Evolutionary conservation across 2,329 filamentous ascomycete genomes (phyloP).

Genomic region (Bipolaris sorokiniana): DNA sequence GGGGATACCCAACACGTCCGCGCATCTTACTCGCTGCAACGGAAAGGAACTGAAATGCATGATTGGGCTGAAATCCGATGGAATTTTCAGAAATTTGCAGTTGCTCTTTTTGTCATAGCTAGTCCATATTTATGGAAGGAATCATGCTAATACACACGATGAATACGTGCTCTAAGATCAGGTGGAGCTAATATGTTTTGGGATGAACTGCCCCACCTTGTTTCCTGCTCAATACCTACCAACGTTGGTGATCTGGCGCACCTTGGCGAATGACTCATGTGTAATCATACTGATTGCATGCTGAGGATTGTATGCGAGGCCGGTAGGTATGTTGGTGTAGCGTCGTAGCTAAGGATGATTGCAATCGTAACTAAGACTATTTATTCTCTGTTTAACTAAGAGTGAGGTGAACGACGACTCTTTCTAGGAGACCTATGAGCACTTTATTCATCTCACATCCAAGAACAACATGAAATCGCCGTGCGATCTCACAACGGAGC

Average conservation of each 20-base stretch:
- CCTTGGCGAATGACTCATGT: conserved; percentile 37
- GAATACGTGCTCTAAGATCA: background rate
- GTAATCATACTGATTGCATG: conserved; percentile 15
- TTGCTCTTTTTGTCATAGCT: too few relatives aligned
- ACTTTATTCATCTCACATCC: background rate
- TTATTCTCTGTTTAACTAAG: too few relatives aligned
- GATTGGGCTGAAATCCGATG: too few relatives aligned
- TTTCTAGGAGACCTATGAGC: background rate
- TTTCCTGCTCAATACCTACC: background rate
- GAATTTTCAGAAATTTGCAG: too few relatives aligned
- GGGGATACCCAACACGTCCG: background rate
- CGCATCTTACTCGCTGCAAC: background rate
- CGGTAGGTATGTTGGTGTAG: background rate
- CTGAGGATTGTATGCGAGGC: background rate
- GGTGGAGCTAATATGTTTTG: background rate
- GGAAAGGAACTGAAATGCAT: too few relatives aligned
- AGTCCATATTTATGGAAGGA: too few relatives aligned
- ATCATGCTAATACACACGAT: background rate
- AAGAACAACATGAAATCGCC: background rate
- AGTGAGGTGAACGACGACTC: background rate
- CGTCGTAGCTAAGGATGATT: background rate
- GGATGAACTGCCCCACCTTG: background rate
- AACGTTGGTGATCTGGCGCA: background rate
- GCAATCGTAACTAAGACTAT: background rate
- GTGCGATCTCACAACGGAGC: conserved; percentile 26